Conservation (phyloP, 2,329 filamentous ascomycete species). For the Cladophialophora chaetospira region DNA sequence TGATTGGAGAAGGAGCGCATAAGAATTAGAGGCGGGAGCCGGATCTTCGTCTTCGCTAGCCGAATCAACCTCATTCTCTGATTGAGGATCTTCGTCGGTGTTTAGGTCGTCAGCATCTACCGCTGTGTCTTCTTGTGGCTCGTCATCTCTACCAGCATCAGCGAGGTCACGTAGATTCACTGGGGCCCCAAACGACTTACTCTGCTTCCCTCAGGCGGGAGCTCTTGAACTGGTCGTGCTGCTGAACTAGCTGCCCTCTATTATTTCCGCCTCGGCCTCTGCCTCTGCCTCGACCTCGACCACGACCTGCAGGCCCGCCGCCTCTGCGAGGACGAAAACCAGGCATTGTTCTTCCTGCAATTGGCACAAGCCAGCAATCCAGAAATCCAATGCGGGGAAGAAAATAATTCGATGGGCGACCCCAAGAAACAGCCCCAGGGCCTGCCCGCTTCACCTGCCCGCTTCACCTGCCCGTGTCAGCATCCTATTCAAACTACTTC, state of each 20-base stretch:
- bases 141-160: slow-evolving; percentile 23
- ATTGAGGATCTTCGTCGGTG: neutral
- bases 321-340: slow-evolving; percentile 19
- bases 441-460: neutral
- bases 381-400: slow-evolving; percentile 8
- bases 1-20: slow-evolving; percentile 59
- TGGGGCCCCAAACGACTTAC: slow-evolving; percentile 35
- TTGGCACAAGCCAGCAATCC: neutral
- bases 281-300: slow-evolving; percentile 39
- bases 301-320: slow-evolving; percentile 37
- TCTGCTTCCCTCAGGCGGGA: slow-evolving; percentile 44
- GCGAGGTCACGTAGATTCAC: neutral
- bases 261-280: slow-evolving; percentile 38
- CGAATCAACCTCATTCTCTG: slow-evolving; percentile 6
- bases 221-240: slow-evolving; percentile 39
- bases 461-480: neutral
- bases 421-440: neutral
- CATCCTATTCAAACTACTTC: too few relatives aligned
- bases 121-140: neutral
- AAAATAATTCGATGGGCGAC: neutral
- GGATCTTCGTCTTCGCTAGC: slow-evolving; percentile 28
- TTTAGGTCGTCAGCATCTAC: slow-evolving; percentile 2
- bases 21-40: slow-evolving; percentile 43
- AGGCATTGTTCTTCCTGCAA: slow-evolving; percentile 13
- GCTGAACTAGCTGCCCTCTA: slow-evolving; percentile 27